Evolutionary conservation across 2,329 filamentous ascomycete species (phyloP).

Genomic region (Aphanoascus verrucosus): DNA sequence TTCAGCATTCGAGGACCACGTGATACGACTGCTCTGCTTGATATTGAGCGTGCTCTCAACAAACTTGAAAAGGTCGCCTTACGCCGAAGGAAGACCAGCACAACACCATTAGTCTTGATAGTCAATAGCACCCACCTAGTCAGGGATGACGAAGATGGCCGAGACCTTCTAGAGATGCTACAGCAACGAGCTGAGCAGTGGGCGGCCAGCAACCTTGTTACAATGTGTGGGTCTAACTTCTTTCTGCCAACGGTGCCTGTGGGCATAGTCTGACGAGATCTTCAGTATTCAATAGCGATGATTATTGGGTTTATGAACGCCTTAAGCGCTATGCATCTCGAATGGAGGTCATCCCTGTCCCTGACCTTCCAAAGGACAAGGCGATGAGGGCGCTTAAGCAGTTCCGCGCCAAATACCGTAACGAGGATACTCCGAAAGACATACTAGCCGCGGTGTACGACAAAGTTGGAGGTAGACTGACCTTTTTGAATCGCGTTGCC

Average conservation of each 20-base stretch:
- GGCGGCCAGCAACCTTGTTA: slow-evolving; percentile 84
- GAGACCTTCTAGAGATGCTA: slow-evolving; percentile 82
- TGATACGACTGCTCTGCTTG: slow-evolving; percentile 81
- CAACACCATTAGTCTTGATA: slow-evolving; percentile 73
- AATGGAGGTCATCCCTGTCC: slow-evolving; percentile 84
- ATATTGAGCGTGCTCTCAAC: slow-evolving; percentile 94
- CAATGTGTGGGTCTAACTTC: slow-evolving; percentile 39
- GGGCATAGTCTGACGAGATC: neutral
- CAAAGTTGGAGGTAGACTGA: slow-evolving; percentile 74
- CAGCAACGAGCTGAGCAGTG: slow-evolving; percentile 94
- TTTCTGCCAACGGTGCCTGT: neutral
- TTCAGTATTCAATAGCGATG: slow-evolving; percentile 86
- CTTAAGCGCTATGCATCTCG: slow-evolving; percentile 84
- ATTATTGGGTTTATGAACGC: slow-evolving; percentile 97
- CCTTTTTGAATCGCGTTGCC: slow-evolving; percentile 82
- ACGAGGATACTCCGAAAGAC: slow-evolving; percentile 43
- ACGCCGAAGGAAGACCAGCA: slow-evolving; percentile 45
- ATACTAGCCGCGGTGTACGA: slow-evolving; percentile 71
- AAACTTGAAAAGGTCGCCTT: slow-evolving; percentile 95
- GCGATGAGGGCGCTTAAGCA: slow-evolving; percentile 66
- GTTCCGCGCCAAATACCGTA: slow-evolving; percentile 71
- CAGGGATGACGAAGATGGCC: slow-evolving; percentile 83
- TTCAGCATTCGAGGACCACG: slow-evolving; percentile 90
- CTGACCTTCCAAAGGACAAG: slow-evolving; percentile 67
- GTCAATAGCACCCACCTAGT: slow-evolving; percentile 90